Conservation (phyloP, 75 land plant genomes). For the Cunninghamia lanceolata region DNA sequence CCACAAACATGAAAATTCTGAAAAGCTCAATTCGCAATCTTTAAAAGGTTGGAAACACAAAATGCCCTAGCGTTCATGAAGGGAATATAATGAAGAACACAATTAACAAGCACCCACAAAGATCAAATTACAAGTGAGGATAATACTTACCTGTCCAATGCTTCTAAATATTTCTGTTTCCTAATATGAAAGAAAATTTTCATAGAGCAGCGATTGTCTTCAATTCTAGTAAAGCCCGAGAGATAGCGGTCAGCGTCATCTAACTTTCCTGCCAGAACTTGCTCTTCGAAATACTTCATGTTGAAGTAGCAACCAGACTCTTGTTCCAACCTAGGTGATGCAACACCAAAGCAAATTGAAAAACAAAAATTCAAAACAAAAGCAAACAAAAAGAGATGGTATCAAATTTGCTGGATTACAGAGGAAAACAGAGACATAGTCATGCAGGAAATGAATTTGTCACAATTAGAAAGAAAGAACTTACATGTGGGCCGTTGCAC, state of each 20-base stretch:
- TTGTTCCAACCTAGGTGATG: background rate
- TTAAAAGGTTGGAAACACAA: background rate
- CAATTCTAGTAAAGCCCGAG: background rate
- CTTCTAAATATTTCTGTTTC: constrained; percentile 5
- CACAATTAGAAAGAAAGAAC: background rate
- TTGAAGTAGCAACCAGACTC: constrained; percentile 10
- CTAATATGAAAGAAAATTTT: background rate
- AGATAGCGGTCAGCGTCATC: constrained; percentile 10
- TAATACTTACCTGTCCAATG: background rate
- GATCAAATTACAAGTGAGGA: background rate
- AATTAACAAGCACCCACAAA: background rate
- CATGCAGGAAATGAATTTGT: background rate
- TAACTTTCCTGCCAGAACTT: constrained; percentile 7
- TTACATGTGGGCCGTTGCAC: background rate
- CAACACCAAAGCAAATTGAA: background rate
- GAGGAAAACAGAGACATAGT: background rate
- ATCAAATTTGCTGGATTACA: background rate
- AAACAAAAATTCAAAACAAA: background rate
- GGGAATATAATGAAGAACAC: background rate
- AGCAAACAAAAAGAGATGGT: background rate
- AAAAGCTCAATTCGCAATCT: background rate
- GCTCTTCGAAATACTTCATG: constrained; percentile 12
- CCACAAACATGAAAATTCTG: background rate
- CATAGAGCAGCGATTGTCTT: background rate
- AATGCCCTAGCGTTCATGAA: background rate